Conservation (phyloP, 2,329 filamentous ascomycete species). For the Diaporthe sp. region DNA sequence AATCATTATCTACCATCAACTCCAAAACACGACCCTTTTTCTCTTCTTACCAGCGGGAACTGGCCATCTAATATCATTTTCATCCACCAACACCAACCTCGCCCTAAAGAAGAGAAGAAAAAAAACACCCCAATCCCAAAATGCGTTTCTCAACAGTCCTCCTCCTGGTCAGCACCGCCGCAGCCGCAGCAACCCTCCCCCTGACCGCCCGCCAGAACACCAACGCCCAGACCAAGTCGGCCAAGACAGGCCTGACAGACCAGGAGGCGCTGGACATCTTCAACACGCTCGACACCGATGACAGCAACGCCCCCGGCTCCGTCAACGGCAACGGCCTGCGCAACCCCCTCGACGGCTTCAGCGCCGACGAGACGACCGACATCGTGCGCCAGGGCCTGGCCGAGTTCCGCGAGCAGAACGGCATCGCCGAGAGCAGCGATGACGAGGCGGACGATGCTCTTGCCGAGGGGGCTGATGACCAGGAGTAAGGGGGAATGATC, state of each 20-base stretch:
- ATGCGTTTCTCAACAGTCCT: conserved; percentile 62
- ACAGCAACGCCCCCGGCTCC: not conserved
- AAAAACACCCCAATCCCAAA: conserved; percentile 43
- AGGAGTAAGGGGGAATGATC: not conserved
- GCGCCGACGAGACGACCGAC: not conserved
- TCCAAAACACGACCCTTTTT: not conserved
- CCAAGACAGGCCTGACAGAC: not conserved
- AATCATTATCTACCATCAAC: not conserved
- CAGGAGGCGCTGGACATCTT: conserved; percentile 13
- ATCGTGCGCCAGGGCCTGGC: conserved; percentile 3
- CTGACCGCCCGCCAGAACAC: not conserved
- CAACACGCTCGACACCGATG: not conserved
- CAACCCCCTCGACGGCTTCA: conserved; percentile 7
- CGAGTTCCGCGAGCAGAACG: conserved; percentile 27
- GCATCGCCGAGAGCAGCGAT: not conserved
- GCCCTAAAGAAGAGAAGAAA: not conserved
- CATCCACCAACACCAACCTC: not conserved
- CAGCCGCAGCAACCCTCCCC: not conserved
- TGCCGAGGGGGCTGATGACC: not conserved
- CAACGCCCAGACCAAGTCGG: not conserved
- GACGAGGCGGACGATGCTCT: conserved; percentile 9
- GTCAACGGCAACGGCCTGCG: conserved; percentile 3
- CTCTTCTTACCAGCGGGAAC: conserved; percentile 1
- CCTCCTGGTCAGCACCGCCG: conserved; percentile 50
- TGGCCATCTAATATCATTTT: not conserved